These are phyloP conservation scores for Bipolaris zeicola DNA, from an alignment of 2,329 filamentous ascomycete species.

Conservation along the genomic window DNA sequence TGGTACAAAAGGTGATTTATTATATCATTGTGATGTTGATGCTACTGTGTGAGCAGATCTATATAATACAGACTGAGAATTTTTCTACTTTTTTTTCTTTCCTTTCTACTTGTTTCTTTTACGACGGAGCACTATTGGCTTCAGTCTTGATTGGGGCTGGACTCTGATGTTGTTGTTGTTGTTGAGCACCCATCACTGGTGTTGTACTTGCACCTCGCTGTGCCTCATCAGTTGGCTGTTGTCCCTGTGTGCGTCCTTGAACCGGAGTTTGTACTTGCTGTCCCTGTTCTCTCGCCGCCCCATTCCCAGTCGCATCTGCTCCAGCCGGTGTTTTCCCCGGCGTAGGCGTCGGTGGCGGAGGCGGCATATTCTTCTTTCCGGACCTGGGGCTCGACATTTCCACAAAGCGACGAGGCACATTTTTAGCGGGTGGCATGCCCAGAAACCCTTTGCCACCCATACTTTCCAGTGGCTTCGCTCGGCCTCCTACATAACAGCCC, in stretches of 20 bases:
- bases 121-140: background rate
- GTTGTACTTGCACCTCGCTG: background rate
- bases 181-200: background rate
- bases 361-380: slow-evolving; percentile 17
- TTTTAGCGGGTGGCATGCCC: slow-evolving; percentile 67
- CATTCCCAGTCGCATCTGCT: background rate
- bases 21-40: background rate
- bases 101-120: background rate
- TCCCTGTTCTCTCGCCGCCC: background rate
- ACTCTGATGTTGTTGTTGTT: background rate
- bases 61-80: background rate
- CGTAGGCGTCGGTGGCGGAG: background rate
- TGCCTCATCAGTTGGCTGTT: background rate
- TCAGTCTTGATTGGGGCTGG: background rate
- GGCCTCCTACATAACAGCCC: slow-evolving; percentile 79
- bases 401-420: slow-evolving; percentile 79
- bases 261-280: slow-evolving; percentile 1
- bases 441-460: slow-evolving; percentile 38
- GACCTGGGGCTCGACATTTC: slow-evolving; percentile 28
- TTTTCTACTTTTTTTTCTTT: too few relatives aligned
- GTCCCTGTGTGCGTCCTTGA: background rate
- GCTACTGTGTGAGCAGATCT: background rate
- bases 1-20: background rate
- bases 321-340: background rate
- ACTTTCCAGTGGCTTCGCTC: slow-evolving; percentile 39